Conservation (phyloP, 208 protist genomes). For the Leptomonas seymouri region DNA sequence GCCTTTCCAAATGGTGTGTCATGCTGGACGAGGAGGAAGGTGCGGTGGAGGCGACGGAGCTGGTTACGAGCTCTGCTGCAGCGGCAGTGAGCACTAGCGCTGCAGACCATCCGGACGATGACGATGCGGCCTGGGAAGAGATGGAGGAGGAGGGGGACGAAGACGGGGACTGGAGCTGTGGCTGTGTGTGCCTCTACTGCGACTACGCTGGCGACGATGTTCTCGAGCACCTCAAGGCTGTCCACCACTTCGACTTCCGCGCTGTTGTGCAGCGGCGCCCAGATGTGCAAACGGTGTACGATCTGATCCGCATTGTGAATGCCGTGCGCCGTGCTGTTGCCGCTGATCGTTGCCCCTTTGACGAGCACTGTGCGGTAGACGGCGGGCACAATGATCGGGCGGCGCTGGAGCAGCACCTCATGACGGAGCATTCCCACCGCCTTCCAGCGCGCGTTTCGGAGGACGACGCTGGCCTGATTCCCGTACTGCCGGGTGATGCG, state of each 20-base stretch:
- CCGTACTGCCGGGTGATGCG: slow-evolving; percentile 61
- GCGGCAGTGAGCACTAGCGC: neutral
- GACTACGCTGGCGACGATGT: slow-evolving; percentile 37
- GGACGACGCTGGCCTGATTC: slow-evolving; percentile 59
- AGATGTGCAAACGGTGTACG: slow-evolving; percentile 71
- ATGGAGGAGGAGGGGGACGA: slow-evolving; percentile 51
- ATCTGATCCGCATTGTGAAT: slow-evolving; percentile 83
- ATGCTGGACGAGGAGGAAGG: neutral
- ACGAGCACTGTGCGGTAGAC: slow-evolving; percentile 25
- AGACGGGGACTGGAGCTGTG: slow-evolving; percentile 60
- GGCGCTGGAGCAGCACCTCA: slow-evolving; percentile 55
- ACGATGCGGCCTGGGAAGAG: slow-evolving; percentile 28
- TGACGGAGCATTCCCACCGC: slow-evolving; percentile 36
- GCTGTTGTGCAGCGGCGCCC: slow-evolving; percentile 35
- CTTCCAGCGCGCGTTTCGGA: slow-evolving; percentile 46
- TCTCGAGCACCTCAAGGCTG: slow-evolving; percentile 56
- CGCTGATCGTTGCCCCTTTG: slow-evolving; percentile 30
- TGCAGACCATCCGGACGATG: slow-evolving; percentile 15
- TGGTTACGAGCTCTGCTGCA: neutral
- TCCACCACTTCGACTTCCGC: slow-evolving; percentile 62
- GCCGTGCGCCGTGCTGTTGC: slow-evolving; percentile 53
- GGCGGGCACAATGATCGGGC: slow-evolving; percentile 31
- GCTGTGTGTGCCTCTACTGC: slow-evolving; percentile 72
- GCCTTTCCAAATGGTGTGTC: slow-evolving; percentile 48
- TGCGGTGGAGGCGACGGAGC: neutral